phyloP scores from a whole-genome alignment of 192 early-diverging fungal genomes.

The Umbelopsis sp. region DNA sequence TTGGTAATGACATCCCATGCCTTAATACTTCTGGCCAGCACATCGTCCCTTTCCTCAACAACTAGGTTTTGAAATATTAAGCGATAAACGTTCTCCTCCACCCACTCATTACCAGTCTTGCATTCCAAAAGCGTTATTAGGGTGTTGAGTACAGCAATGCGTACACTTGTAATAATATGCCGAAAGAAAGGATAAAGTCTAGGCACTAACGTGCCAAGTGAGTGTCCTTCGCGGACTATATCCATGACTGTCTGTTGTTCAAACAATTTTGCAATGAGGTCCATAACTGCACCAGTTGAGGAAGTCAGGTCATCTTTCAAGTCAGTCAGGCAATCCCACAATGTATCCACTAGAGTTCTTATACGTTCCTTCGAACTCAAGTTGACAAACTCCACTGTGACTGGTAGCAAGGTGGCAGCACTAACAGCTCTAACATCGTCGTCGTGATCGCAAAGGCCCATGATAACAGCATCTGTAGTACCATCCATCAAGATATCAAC shows the following conservation, averaged over 20 bases:
- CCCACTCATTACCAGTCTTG: constrained; percentile 57
- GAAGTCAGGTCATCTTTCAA: constrained; percentile 92
- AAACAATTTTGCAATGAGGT: constrained; percentile 85
- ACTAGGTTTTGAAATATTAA: constrained; percentile 92
- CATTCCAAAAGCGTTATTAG: constrained; percentile 72
- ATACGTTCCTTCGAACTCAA: constrained; percentile 66
- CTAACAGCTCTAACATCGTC: constrained; percentile 96
- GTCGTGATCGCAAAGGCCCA: constrained; percentile 84
- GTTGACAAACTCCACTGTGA: constrained; percentile 77
- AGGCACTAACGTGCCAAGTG: constrained; percentile 75
- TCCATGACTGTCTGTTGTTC: constrained; percentile 59
- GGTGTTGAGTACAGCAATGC: constrained; percentile 80
- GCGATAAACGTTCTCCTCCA: constrained; percentile 72
- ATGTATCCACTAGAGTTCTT: constrained; percentile 70
- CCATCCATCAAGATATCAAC: constrained; percentile 74
- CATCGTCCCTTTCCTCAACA: constrained; percentile 78
- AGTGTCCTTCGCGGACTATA: constrained; percentile 49
- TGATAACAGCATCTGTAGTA: constrained; percentile 80
- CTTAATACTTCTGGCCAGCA: constrained; percentile 58
- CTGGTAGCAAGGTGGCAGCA: constrained; percentile 86
- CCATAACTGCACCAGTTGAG: constrained; percentile 91
- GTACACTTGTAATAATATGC: constrained; percentile 85
- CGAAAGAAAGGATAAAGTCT: constrained; percentile 94
- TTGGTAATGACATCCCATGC: constrained; percentile 70
- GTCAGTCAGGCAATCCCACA: constrained; percentile 90